Evolutionary conservation across 2,329 filamentous ascomycete species (phyloP), one percentile per base, ranked within the genome.

Genomic region (Alternaria sp.): DNA sequence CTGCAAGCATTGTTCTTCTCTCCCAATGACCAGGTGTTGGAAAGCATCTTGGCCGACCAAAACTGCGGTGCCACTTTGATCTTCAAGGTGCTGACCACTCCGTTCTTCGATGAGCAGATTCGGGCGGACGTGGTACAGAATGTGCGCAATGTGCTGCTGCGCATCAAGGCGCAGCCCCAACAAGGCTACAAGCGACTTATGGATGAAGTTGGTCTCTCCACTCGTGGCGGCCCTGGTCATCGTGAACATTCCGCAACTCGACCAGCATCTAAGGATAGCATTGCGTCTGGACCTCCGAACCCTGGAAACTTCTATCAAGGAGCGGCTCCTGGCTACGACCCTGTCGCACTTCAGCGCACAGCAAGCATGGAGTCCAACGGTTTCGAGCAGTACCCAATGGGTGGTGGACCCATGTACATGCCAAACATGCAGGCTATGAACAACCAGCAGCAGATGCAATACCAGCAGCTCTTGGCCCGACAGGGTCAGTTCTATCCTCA

Each of bases 121-220:
- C 91, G 95, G 49, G 84, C 86, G 46, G 92, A 97, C 72, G 93
- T 97, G 22, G 88, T 97, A 5, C 93, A 97, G 73, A 97, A 93
- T 60, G 92, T 99, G 53, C 93, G 94, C 74, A 92, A 89, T 71
- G 93, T 98, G 40, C 85, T 99, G 34, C 81, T 94, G 34, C 91
- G 91, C 72, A 90, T 98, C 80, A 97, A 97, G 82, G 94, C 93
- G 6, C 92, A 97, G 73, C 93, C 95, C 16, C 91, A 90, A 64
- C 95, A 98, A 81, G 95, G 95, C 54, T 99, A 99, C 83, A 99
- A 98, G 85, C 91, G 95, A 54, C 83, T 99, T 62, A 99, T 99
- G 95, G 95, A 99, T 73, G 95, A 99, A 78, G 95, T 99, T 69
- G 94, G 94, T 62, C 82, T 99, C 38, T 96, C 94, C 1, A 84